Base-by-base conservation (phyloP, 768 basidiomycete species). In the Hydnomerulius pinastri region DNA sequence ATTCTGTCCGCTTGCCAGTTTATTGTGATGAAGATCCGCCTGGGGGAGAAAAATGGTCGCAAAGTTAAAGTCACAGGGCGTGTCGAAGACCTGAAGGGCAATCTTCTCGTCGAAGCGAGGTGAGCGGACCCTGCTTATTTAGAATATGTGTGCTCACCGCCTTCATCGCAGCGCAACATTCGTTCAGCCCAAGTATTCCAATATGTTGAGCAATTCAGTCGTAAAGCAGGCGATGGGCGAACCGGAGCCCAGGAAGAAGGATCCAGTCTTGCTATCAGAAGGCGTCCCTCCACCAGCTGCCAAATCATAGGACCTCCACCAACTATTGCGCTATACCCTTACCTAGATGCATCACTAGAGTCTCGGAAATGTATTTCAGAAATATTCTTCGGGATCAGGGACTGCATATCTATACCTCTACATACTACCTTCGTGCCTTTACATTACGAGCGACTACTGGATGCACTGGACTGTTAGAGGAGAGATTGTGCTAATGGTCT, bases 151-250 rank as follows among this genome's bases (percentile, higher is more conserved):
- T 45, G 15, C n/a, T 46, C 25, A 49, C 51, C 28, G 8, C 18
- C 36, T 15, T 27, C 23, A 4, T 29, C 24, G 6, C 62, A 92
- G 90, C 0, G 90, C 82, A 0, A 75, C 86, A 30, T 97, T 96
- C 61, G 82, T 98, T 12, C 92, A 98, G 60, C 95, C 95, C 1
- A 84, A 82, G 50, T 93, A 95, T 60, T 89, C 94, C 2, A 82
- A 85, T 49, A 73, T 93, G 43, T 74, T 97, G 23, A 82, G 83
- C 56, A 77, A 78, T 30, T 71, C 70, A 2, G 75, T 78, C 3
- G 67, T 92, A 1, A 77, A 76, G 47, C 79, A 86, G 54, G 77
- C 81, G 1, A 77, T 93, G 70, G 91, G 92, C 6, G 77, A 80
- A 45, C 80, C 81, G 13, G 69, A 69, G 15, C 56, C 61, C 3